A percentile compares a stretch with the other conserved stretches of the same genome.
These are phyloP conservation scores for Linnemannia elongata DNA, from an alignment of 192 early-diverging fungal species.

Conservation along the genomic window DNA sequence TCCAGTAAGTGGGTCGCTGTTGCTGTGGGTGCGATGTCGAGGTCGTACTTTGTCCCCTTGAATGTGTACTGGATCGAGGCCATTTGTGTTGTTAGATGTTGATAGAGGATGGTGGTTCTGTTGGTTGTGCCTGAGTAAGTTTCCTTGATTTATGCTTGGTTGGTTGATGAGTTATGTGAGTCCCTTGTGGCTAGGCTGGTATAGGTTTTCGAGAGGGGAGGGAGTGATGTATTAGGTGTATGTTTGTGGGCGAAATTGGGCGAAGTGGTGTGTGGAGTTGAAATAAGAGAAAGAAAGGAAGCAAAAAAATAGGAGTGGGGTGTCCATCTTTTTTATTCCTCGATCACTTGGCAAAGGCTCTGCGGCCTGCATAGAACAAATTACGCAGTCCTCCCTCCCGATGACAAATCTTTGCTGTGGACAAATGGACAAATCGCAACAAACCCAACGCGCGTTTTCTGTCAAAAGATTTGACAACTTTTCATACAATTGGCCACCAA, in stretches of 20 bases:
- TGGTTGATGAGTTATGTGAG: neutral
- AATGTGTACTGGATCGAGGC: slow-evolving; percentile 37
- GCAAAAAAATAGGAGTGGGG: no score
- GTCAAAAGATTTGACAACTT: neutral
- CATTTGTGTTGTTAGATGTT: slow-evolving; percentile 4
- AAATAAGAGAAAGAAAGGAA: neutral
- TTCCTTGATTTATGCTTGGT: no score
- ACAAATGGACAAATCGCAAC: neutral
- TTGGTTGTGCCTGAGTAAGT: no score
- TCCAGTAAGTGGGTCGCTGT: slow-evolving; percentile 14
- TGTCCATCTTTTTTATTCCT: neutral
- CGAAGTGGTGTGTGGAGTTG: neutral
- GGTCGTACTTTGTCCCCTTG: slow-evolving; percentile 32
- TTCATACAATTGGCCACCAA: neutral
- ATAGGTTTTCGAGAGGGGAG: neutral
- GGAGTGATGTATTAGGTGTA: neutral
- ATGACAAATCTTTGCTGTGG: neutral
- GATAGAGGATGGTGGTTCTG: no score
- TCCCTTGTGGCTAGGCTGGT: neutral
- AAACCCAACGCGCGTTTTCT: neutral
- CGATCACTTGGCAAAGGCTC: neutral
- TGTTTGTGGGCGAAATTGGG: neutral
- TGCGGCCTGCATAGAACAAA: neutral
- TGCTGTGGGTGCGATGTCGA: neutral
- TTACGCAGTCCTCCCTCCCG: neutral